A percentile compares a stretch with the other conserved stretches of the same genome.
phyloP scores from a whole-genome alignment of 1,284 basidiomycete genomes.

The Pascua sp. region DNA sequence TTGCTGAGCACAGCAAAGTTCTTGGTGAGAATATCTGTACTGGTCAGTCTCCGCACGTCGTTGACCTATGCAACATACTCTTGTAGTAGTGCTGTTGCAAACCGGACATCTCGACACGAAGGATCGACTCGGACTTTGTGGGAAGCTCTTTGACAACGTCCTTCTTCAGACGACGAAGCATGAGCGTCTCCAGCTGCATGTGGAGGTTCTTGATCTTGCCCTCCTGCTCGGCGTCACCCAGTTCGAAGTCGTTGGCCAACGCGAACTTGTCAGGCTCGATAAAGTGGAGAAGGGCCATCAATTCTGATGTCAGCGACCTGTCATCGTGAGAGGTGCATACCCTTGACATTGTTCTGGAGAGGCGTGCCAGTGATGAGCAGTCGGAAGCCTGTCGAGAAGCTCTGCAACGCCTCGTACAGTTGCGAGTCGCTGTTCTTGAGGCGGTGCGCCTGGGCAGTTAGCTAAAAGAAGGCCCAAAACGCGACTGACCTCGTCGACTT shows the following conservation, averaged over 20 bases:
- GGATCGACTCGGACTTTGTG: slow-evolving; percentile 95
- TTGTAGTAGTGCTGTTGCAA: slow-evolving; percentile 99
- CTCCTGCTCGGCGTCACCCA: slow-evolving; percentile 89
- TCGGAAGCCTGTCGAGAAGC: slow-evolving; percentile 86
- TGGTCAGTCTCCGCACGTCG: slow-evolving; percentile 1
- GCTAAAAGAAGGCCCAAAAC: background rate
- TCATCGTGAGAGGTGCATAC: slow-evolving; percentile 50
- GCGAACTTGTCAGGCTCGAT: slow-evolving; percentile 92
- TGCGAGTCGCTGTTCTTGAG: slow-evolving; percentile 98
- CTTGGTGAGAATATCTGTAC: slow-evolving; percentile 81
- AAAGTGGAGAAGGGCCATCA: slow-evolving; percentile 97
- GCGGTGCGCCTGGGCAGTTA: slow-evolving; percentile 71
- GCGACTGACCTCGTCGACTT: slow-evolving; percentile 81
- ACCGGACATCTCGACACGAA: slow-evolving; percentile 95
- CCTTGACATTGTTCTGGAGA: slow-evolving; percentile 98
- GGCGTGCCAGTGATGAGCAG: slow-evolving; percentile 97
- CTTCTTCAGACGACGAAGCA: slow-evolving; percentile 91
- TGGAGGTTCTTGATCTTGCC: slow-evolving; percentile 92
- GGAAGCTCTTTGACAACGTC: slow-evolving; percentile 97
- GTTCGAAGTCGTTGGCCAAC: slow-evolving; percentile 91
- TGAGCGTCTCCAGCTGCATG: slow-evolving; percentile 85
- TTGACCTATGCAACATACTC: slow-evolving; percentile 50
- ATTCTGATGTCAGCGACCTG: slow-evolving; percentile 58
- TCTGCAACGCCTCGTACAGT: slow-evolving; percentile 86
- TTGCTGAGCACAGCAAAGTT: slow-evolving; percentile 91